phyloP scores from a whole-genome alignment of 345 rosid species.

The Euphorbia peplus region DNA sequence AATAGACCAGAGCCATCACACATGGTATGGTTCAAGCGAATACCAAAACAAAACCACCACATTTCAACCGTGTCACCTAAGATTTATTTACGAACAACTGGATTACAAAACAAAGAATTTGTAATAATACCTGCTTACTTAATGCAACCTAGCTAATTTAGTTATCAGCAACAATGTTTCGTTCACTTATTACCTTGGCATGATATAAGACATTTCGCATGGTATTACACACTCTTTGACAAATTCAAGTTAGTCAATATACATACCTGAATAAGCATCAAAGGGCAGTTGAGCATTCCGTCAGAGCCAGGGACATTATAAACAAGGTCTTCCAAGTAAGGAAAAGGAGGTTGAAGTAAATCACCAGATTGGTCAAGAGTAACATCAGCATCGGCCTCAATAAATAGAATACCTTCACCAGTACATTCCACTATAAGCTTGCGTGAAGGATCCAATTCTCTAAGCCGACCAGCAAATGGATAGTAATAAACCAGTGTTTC shows the following conservation, averaged over 20 bases:
- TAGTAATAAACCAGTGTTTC: constrained; percentile 21
- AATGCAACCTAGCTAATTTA: too few relatives aligned
- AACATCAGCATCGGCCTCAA: constrained; percentile 24
- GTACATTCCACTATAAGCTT: constrained; percentile 26
- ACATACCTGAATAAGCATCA: constrained; percentile 22
- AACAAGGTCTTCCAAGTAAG: constrained; percentile 16
- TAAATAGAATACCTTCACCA: constrained; percentile 24
- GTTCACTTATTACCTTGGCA: too few relatives aligned
- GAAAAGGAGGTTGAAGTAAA: constrained; percentile 21
- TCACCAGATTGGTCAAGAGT: constrained; percentile 13
- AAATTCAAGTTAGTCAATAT: too few relatives aligned
- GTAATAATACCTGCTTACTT: too few relatives aligned
- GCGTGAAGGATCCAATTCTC: constrained; percentile 14
- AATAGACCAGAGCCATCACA: neutral
- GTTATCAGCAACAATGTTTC: too few relatives aligned
- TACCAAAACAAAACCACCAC: constrained; percentile 13
- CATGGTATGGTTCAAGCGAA: constrained; percentile 9
- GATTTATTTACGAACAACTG: too few relatives aligned
- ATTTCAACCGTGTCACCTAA: constrained; percentile 11
- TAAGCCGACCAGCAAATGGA: constrained; percentile 27
- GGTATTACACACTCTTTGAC: too few relatives aligned
- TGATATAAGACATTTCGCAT: too few relatives aligned
- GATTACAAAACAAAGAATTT: too few relatives aligned
- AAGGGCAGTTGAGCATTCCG: constrained; percentile 16
- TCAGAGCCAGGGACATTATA: constrained; percentile 26